Base-by-base conservation (phyloP, 2,329 filamentous ascomycete genomes). In the Didymosphaeria variabile region DNA sequence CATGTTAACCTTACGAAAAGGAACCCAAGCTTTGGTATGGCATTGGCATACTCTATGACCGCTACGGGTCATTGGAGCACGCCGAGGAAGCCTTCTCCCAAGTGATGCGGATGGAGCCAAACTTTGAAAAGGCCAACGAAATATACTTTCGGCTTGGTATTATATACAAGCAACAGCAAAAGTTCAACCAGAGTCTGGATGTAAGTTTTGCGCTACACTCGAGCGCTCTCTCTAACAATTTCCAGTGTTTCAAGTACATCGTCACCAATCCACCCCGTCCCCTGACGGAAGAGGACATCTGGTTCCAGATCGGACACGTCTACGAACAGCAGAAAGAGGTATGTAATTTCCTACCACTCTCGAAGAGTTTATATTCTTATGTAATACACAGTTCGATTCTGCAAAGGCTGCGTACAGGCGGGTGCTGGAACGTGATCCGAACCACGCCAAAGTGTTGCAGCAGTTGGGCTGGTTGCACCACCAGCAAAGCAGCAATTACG, bases 91-190 rank as follows among this genome's bases (percentile, higher is more conserved):
- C 95, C 5, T 98, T 98, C 76, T 97, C 94, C 2, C 93, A 98
- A 75, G 95, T 99, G 64, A 98, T 99, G 95, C 91, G 93, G 69
- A 98, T 99, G 90, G 91, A 97, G 72, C 95, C 94, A 5, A 90
- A 93, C 70, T 98, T 98, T 70, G 95, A 99, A 75, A 99, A 99
- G 85, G 94, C 94, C 59, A 98, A 98, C 74, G 95, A 99, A 78
- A 98, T 99, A 57, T 99, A 98, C 79, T 99, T 99, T 81, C 89
- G 95, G 31, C 86, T 99, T 9, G 95, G 95, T n/a, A 99, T 99
- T 82, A 98, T 99, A 67, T 98, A 98, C 84, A 99, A 99, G 79
- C 94, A 98, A 74, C 95, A 98, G 77, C 90, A 94, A 64, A 98
- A 98, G 78, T 99, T 94, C 77, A 85, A 85, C 55, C 91, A 96